Base-by-base conservation (phyloP, 1,284 basidiomycete genomes). In the Pyrrhoderma noxium region DNA sequence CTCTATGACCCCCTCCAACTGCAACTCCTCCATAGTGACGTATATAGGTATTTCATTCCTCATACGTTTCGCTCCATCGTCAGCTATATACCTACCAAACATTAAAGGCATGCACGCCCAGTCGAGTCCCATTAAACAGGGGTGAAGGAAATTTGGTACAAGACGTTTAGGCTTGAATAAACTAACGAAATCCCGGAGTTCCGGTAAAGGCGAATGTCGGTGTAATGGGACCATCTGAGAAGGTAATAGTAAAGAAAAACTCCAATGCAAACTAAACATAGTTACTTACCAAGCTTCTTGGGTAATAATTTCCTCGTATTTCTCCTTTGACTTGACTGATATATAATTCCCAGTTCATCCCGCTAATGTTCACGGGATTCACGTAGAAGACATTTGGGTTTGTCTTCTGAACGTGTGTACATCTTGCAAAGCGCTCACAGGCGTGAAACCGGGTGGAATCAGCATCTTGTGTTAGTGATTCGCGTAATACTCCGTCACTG, bases 121-220 rank as follows among this genome's bases (percentile, higher is more conserved):
- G 58, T 93, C 89, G 3, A 88, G 68, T 2, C 82, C 79, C 11
- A 71, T 61, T 2, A 85, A 62, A 1, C 69, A 66, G 0, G 82
- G 77, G 23, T 82, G 73, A 4, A 94, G 74, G 0, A 87, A 87
- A 60, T 93, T 94, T 0, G 91, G 92, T 1, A 89, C 76, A 1
- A 95, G 66, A 1, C 76, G 70, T 18, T 68, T 72, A 0, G 93
- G 93, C 19, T 75, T 76, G 66, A 97, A 95, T 8, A 93, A 70
- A 0, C 75, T 68, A 11, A 94, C 89, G 46, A 96, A 85, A 2
- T 71, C 67, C 56, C 82, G 81, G 1, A 97, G 74, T 62, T 97
- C 93, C 0, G 89, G 87, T 0, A 94, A 74, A 0, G 87, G 75
- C 0, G 91, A 93, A 61, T 96, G 93, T 0, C 93, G 79, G 3